phyloP scores from a whole-genome alignment of 495 filamentous ascomycete species.

The Podospora tetraspora region DNA sequence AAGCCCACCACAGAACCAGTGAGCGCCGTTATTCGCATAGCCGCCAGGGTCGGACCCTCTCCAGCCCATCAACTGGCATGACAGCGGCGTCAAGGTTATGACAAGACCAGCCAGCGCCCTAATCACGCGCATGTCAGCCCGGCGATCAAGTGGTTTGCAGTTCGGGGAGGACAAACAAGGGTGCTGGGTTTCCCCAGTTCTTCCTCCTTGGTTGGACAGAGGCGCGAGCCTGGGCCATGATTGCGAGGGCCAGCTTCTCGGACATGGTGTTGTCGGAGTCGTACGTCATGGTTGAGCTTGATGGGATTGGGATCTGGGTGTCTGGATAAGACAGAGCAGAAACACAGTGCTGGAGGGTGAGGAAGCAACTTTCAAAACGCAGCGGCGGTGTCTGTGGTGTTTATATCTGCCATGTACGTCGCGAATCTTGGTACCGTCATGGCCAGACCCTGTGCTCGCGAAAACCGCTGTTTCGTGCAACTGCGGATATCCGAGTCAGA shows the following conservation, averaged over 20 bases:
- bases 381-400: too few species aligned
- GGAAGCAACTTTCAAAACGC: too few species aligned
- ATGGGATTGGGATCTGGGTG: neutral
- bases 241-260: constrained; percentile 3
- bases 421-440: neutral
- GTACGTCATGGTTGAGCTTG: neutral
- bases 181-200: constrained; percentile 16
- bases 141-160: neutral
- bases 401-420: too few species aligned
- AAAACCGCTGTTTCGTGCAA: neutral
- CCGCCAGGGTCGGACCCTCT: constrained; percentile 12
- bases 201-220: constrained; percentile 4
- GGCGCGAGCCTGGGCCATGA: constrained; percentile 3
- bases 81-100: constrained; percentile 15
- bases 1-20: constrained; percentile 16
- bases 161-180: neutral
- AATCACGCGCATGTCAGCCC: neutral
- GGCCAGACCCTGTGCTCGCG: neutral
- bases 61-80: constrained; percentile 18
- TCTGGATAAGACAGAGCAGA: neutral
- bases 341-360: neutral
- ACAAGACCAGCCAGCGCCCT: constrained; percentile 18
- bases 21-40: constrained; percentile 15
- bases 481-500: neutral
- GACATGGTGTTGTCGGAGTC: neutral